phyloP scores from a whole-genome alignment of 108 stramenopile species.

The Epipyxis sp. region DNA sequence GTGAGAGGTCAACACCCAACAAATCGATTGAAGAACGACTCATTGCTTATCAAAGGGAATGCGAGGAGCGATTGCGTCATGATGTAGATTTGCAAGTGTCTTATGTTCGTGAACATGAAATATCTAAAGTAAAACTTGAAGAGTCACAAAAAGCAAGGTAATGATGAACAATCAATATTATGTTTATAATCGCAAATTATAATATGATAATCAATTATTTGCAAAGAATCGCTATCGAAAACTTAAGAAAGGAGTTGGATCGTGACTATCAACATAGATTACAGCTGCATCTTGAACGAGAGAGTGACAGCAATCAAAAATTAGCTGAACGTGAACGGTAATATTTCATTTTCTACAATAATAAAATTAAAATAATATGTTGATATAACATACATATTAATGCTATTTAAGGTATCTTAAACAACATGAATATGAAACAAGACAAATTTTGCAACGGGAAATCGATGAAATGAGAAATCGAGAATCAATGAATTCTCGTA shows the following conservation, averaged over 20 bases:
- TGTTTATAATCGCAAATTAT: no score
- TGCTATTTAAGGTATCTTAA: no score
- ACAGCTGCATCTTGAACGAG: not conserved
- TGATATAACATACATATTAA: no score
- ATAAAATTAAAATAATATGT: no score
- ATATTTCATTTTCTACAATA: no score
- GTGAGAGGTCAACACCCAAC: not conserved
- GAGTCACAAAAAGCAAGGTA: not conserved
- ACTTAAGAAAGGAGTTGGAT: not conserved
- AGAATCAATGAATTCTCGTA: not conserved
- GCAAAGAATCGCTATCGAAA: not conserved
- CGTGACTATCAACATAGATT: not conserved
- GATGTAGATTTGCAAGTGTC: not conserved
- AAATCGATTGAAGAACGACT: not conserved
- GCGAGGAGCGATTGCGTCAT: not conserved
- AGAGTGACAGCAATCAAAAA: not conserved
- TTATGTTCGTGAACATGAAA: not conserved
- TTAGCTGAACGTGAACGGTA: not conserved
- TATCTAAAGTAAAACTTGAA: not conserved
- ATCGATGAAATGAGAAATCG: not conserved
- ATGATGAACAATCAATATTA: no score
- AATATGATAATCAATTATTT: no score
- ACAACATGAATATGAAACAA: not conserved
- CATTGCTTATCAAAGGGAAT: not conserved
- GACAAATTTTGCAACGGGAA: not conserved